Evolutionary conservation across 345 rosid species (phyloP).

Genomic region (Lepidium aucheri): DNA sequence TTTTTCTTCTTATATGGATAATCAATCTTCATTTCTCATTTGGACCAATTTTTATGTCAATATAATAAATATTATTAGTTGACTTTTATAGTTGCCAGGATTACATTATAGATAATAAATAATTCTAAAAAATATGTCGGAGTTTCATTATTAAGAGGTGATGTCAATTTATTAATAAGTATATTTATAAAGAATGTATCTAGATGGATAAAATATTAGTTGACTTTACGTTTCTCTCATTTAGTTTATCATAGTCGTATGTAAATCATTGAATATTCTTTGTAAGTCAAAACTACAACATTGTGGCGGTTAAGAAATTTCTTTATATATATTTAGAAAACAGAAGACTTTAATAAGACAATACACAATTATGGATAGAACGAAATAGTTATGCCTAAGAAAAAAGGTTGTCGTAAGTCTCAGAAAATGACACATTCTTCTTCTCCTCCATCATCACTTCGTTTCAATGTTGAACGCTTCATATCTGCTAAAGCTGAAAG

Average conservation of each 20-base stretch:
- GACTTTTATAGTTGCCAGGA: constrained; percentile 3
- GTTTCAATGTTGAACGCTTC: no score
- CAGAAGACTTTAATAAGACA: no score
- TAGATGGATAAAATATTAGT: constrained; percentile 11
- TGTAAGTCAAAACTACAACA: constrained; percentile 9
- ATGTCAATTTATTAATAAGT: background rate
- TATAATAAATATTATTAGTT: constrained; percentile 17
- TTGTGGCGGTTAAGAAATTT: background rate
- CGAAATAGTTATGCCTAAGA: no score
- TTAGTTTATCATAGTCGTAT: background rate
- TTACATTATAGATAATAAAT: background rate
- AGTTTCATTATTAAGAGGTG: background rate
- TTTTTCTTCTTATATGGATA: background rate
- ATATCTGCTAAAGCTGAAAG: no score
- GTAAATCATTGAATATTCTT: background rate
- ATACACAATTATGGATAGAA: background rate
- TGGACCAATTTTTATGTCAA: background rate
- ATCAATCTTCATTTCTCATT: background rate
- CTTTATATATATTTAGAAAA: no score
- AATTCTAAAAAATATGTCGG: constrained; percentile 1
- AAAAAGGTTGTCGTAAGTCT: no score
- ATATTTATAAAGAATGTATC: background rate
- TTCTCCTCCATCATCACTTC: no score
- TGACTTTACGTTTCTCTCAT: constrained; percentile 11
- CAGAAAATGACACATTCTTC: no score